Percentiles rank a stretch among this genome's conserved stretches.
These are phyloP conservation scores for Melaleuca alternifolia DNA, from an alignment of 345 rosid species.

Conservation along the genomic window DNA sequence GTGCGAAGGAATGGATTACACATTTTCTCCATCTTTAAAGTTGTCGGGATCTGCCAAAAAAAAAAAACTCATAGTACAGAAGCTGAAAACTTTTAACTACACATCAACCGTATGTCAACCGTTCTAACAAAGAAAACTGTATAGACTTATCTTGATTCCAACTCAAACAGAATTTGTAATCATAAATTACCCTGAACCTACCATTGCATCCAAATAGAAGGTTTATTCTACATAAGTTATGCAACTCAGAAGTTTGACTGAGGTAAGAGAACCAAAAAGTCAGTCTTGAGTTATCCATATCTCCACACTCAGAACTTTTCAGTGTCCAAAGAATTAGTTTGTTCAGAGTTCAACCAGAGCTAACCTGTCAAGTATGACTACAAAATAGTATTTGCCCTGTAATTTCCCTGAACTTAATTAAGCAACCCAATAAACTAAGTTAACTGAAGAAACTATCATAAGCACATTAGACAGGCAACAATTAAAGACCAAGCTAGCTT, in stretches of 20 bases:
- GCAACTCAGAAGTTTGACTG: not conserved
- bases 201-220: not conserved
- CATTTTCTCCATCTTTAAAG: constrained; percentile 66
- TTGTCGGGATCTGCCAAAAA: constrained; percentile 58
- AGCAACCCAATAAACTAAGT: not conserved
- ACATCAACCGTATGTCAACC: not conserved
- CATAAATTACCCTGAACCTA: not conserved
- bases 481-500: not conserved
- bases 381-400: not conserved
- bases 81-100: not conserved
- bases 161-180: not conserved
- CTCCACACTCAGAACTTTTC: not conserved
- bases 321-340: not conserved
- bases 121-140: not conserved
- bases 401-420: not conserved
- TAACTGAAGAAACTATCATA: not conserved
- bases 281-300: not conserved
- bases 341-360: not conserved
- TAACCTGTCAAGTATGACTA: not conserved
- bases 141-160: not conserved
- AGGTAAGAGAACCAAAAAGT: not conserved
- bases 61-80: not conserved
- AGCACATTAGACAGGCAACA: not conserved
- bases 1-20: constrained; percentile 93
- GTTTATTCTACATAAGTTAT: not conserved